These are phyloP conservation scores for Diaporthe helianthi DNA, from an alignment of 2,329 filamentous ascomycete genomes.

Conservation along the genomic window DNA sequence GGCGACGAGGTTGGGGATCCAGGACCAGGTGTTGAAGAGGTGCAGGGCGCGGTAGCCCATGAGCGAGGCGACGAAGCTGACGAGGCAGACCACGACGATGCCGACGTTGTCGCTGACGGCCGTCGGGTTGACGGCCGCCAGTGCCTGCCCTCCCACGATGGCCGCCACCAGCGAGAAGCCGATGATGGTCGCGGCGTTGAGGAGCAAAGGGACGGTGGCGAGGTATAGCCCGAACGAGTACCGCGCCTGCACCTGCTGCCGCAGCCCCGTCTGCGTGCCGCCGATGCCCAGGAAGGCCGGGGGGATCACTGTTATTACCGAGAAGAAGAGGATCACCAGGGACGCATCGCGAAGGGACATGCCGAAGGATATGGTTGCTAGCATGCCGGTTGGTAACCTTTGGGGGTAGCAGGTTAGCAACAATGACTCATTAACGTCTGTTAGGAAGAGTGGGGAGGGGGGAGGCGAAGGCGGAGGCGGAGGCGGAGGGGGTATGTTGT, in stretches of 20 bases:
- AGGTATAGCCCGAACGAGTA: conserved; percentile 65
- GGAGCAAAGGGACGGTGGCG: conserved; percentile 56
- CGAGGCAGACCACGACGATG: conserved; percentile 61
- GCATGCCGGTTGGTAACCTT: conserved; percentile 64
- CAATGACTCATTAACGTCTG: neutral
- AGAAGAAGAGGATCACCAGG: conserved; percentile 66
- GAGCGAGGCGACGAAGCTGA: conserved; percentile 61
- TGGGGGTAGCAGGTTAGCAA: neutral
- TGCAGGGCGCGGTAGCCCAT: conserved; percentile 63
- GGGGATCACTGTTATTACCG: conserved; percentile 58
- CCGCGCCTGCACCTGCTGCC: conserved; percentile 67
- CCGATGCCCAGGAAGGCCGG: conserved; percentile 63
- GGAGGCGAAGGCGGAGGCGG: too few species aligned
- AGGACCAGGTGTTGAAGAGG: conserved; percentile 61
- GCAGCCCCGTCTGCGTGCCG: conserved; percentile 63
- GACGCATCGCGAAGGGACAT: conserved; percentile 62
- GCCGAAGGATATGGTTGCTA: conserved; percentile 61
- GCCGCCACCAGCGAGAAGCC: conserved; percentile 65
- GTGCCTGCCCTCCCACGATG: conserved; percentile 61
- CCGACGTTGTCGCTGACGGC: conserved; percentile 59
- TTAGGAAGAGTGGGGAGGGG: too few species aligned
- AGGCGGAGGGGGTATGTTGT: too few species aligned
- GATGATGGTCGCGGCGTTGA: conserved; percentile 64
- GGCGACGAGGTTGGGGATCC: conserved; percentile 61
- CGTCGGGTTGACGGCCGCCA: conserved; percentile 54